These are phyloP conservation scores for Rhodamnia rubescens DNA, from an alignment of 345 rosid species.

Conservation along the genomic window DNA sequence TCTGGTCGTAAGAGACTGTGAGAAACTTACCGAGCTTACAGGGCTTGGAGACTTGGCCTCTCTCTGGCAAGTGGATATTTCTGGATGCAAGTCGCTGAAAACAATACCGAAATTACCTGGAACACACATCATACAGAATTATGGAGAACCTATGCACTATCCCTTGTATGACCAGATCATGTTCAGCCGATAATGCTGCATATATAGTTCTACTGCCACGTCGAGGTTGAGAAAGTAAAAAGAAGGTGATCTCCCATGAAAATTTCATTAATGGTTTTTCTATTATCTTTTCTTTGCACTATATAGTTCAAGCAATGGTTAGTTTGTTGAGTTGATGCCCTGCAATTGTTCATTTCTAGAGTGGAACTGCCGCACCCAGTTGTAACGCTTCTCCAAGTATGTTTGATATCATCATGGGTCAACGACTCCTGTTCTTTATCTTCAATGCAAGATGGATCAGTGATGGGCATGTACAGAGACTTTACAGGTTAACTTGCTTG, in stretches of 20 bases:
- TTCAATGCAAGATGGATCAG: neutral
- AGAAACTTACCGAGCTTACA: neutral
- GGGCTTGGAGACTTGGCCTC: neutral
- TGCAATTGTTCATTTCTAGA: neutral
- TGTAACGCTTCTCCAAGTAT: neutral
- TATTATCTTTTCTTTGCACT: neutral
- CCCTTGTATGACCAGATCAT: neutral
- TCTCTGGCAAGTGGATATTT: neutral
- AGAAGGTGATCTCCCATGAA: neutral
- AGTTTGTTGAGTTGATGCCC: neutral
- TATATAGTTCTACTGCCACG: neutral
- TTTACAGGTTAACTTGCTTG: neutral
- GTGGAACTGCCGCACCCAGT: neutral
- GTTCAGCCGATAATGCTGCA: neutral
- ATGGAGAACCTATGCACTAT: neutral
- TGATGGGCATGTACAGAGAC: neutral
- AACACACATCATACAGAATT: neutral
- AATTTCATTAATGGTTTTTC: neutral
- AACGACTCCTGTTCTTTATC: neutral
- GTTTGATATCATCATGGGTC: neutral
- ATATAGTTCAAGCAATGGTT: neutral
- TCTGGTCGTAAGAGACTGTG: neutral
- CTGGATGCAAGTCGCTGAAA: slow-evolving; percentile 1
- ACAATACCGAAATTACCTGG: neutral
- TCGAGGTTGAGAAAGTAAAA: neutral